Conservation (phyloP, 2,329 filamentous ascomycete species). For the Akanthomyces lecanii region DNA sequence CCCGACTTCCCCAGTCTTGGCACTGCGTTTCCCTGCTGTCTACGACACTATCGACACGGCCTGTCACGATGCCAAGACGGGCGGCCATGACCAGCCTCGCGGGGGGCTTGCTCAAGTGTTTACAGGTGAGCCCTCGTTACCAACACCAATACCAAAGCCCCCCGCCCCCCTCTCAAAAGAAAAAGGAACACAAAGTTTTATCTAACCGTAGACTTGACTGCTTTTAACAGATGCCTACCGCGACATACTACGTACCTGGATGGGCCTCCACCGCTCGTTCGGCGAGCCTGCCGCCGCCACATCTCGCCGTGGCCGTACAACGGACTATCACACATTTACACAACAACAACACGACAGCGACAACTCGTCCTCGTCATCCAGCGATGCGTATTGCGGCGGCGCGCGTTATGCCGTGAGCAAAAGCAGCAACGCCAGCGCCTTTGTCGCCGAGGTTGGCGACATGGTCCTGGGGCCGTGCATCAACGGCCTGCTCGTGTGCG, state of each 20-base stretch:
- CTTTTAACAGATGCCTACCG: background rate
- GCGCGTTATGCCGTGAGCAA: background rate
- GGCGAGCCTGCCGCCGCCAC: background rate
- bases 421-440: background rate
- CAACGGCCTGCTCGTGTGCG: slow-evolving; percentile 64
- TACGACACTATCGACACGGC: background rate
- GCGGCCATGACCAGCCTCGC: background rate
- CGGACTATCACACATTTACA: slow-evolving; percentile 11
- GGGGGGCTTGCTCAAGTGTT: slow-evolving; percentile 11
- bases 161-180: background rate
- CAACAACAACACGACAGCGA: background rate
- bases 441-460: slow-evolving; percentile 1
- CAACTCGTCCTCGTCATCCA: no score
- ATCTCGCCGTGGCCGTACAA: background rate
- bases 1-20: background rate
- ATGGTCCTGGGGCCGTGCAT: slow-evolving; percentile 44
- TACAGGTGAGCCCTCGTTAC: background rate
- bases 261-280: slow-evolving; percentile 7
- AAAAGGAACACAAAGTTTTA: background rate
- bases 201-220: background rate
- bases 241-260: slow-evolving; percentile 11
- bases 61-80: slow-evolving; percentile 4
- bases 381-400: background rate
- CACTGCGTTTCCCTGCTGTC: background rate
- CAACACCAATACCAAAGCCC: no score